phyloP scores from a whole-genome alignment of 2,329 filamentous ascomycete species.

The Corinectria fuckeliana region DNA sequence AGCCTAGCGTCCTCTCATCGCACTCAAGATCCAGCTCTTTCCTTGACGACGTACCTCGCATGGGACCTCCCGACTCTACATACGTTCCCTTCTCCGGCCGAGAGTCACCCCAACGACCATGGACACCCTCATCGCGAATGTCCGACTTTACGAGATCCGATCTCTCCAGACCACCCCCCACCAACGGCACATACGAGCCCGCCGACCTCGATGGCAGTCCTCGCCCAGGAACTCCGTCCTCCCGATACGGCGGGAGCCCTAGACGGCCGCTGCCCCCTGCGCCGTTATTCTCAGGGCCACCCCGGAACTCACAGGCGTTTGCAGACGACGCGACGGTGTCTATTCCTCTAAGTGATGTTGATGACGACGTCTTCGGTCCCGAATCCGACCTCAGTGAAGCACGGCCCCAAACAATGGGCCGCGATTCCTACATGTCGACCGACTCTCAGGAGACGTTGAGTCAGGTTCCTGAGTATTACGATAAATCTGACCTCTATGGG shows the following conservation, averaged over 20 bases:
- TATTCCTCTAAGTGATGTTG: conserved; percentile 68
- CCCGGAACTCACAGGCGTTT: conserved; percentile 59
- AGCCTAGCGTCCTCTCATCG: conserved; percentile 58
- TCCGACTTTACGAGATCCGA: conserved; percentile 56
- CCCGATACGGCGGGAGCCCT: conserved; percentile 86
- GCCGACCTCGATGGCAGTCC: conserved; percentile 89
- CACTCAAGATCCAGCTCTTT: conserved; percentile 56
- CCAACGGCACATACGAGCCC: conserved; percentile 79
- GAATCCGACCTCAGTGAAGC: conserved; percentile 60
- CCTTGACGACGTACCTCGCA: conserved; percentile 62
- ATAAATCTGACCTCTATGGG: conserved; percentile 75
- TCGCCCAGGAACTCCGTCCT: conserved; percentile 87
- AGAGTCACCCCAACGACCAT: conserved; percentile 63
- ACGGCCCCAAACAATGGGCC: conserved; percentile 57
- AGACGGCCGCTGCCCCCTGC: conserved; percentile 86
- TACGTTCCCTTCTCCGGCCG: conserved; percentile 64
- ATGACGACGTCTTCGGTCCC: conserved; percentile 76
- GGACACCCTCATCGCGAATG: conserved; percentile 59
- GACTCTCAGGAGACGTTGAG: conserved; percentile 62
- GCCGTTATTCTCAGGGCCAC: conserved; percentile 74
- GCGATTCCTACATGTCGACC: conserved; percentile 60
- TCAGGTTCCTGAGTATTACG: conserved; percentile 49
- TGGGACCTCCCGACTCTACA: conserved; percentile 68
- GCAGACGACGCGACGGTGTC: conserved; percentile 73
- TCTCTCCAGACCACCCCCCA: conserved; percentile 70